Evolutionary conservation across 495 filamentous ascomycete species (phyloP).

Genomic region (Podospora appendiculata): DNA sequence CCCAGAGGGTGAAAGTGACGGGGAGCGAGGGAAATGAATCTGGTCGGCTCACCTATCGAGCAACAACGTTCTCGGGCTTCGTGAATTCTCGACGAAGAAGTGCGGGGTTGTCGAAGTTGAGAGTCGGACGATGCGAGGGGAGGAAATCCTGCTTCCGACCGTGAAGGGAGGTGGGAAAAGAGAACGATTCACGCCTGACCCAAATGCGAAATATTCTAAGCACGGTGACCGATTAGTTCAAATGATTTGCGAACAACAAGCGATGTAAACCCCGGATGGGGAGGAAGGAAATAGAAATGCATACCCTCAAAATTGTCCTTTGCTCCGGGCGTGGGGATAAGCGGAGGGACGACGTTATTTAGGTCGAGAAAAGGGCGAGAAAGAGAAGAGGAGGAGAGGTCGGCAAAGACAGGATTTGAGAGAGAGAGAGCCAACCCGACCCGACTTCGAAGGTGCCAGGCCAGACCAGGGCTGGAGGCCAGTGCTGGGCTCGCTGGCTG

Average conservation of each 20-base stretch:
- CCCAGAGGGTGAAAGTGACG: neutral
- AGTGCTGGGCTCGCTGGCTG: neutral
- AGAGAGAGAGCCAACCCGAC: neutral
- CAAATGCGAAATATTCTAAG: constrained; percentile 1
- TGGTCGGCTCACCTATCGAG: constrained; percentile 7
- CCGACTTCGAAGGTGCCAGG: neutral
- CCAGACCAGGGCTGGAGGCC: neutral
- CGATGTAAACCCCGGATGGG: neutral
- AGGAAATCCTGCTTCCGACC: constrained; percentile 8
- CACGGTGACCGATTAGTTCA: neutral
- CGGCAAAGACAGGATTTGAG: constrained; percentile 6
- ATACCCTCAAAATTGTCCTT: constrained; percentile 12
- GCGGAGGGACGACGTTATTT: constrained; percentile 3
- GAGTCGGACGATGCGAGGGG: constrained; percentile 4
- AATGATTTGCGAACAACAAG: neutral
- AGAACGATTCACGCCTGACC: constrained; percentile 11
- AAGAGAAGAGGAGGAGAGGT: constrained; percentile 11
- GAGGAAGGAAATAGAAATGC: neutral
- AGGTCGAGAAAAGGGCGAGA: constrained; percentile 8
- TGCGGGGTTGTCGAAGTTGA: constrained; percentile 3
- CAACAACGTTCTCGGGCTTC: neutral
- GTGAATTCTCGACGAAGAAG: constrained; percentile 3
- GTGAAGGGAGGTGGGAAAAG: constrained; percentile 6
- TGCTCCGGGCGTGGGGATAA: constrained; percentile 7
- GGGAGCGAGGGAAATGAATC: too few relatives aligned